phyloP scores from a whole-genome alignment of 192 early-diverging fungal species.

The Borealophlyctis nickersoniae region DNA sequence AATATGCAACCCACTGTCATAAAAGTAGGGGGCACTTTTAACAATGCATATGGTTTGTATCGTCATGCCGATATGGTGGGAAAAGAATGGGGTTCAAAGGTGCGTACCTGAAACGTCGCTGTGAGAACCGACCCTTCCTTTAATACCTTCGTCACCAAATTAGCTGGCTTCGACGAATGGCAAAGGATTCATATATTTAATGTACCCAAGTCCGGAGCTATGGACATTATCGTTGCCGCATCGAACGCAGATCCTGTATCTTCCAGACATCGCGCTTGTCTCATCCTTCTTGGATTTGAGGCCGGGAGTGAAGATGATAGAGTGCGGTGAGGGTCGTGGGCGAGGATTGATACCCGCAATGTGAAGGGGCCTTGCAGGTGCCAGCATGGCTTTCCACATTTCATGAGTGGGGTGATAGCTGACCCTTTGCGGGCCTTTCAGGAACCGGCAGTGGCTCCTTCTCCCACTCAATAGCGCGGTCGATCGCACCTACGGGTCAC shows the following conservation, averaged over 20 bases:
- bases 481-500: slow-evolving; percentile 80
- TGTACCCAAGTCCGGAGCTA: slow-evolving; percentile 91
- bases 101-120: slow-evolving; percentile 16
- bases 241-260: slow-evolving; percentile 94
- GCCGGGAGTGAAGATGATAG: slow-evolving; percentile 82
- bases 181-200: slow-evolving; percentile 76
- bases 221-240: slow-evolving; percentile 93
- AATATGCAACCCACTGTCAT: slow-evolving; percentile 66
- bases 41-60: slow-evolving; percentile 81
- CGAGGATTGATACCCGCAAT: not conserved
- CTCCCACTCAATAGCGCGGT: slow-evolving; percentile 89
- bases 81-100: slow-evolving; percentile 77
- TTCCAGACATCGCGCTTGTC: slow-evolving; percentile 92
- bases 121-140: not conserved
- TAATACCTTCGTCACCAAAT: not conserved
- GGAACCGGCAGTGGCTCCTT: slow-evolving; percentile 97
- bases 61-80: slow-evolving; percentile 83
- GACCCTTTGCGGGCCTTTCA: slow-evolving; percentile 6
- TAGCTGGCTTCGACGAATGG: slow-evolving; percentile 60
- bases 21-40: slow-evolving; percentile 55
- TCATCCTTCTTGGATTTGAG: slow-evolving; percentile 74
- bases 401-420: no score
- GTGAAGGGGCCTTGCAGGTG: not conserved
- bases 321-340: slow-evolving; percentile 66
- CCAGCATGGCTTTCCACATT: no score